These are phyloP conservation scores for Chenopodium suecicum DNA, from an alignment of 148 eudicot genomes.

Conservation along the genomic window DNA sequence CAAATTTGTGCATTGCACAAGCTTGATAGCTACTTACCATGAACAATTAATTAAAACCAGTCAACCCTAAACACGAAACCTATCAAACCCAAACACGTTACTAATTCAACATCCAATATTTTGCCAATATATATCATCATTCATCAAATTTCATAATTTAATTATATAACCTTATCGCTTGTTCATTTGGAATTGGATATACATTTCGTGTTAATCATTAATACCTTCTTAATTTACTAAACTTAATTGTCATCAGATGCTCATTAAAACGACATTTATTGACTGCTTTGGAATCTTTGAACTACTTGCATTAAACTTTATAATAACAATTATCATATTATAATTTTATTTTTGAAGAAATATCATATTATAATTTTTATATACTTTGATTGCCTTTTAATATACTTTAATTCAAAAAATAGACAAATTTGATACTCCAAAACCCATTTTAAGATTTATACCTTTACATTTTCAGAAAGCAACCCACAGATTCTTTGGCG, in stretches of 20 bases:
- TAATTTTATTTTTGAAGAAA: no score
- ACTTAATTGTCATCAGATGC: not conserved
- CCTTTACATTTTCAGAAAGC: not conserved
- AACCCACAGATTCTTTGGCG: conserved; percentile 9
- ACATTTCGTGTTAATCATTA: conserved; percentile 24
- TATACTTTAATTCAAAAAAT: not conserved
- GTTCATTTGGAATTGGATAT: conserved; percentile 26
- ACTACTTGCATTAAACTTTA: not conserved
- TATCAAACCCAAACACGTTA: not conserved
- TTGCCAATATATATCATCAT: not conserved
- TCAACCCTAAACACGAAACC: not conserved
- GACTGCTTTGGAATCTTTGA: conserved; percentile 25
- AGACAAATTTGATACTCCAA: conserved; percentile 12
- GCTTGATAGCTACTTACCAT: no score
- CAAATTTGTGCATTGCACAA: no score
- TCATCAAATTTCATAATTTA: not conserved
- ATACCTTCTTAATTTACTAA: not conserved
- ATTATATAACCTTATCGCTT: conserved; percentile 8
- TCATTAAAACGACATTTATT: conserved; percentile 15
- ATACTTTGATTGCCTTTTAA: no score
- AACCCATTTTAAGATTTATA: not conserved
- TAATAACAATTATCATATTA: not conserved
- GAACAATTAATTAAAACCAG: not conserved
- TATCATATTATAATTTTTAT: no score
- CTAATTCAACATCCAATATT: conserved; percentile 2